These are phyloP conservation scores for Neurospora tetraspora DNA, from an alignment of 495 filamentous ascomycete species.

Conservation along the genomic window DNA sequence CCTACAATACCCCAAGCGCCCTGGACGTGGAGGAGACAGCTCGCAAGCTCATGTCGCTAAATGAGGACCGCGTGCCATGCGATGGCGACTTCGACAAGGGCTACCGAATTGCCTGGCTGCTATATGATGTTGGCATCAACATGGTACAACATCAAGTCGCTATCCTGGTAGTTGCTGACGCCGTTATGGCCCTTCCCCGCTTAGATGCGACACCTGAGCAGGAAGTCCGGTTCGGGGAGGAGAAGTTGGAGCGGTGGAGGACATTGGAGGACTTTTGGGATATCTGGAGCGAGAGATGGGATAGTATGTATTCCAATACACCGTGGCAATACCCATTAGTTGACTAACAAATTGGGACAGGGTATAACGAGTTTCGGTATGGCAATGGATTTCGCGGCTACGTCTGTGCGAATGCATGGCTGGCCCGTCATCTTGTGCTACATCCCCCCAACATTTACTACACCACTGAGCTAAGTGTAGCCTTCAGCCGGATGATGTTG, in stretches of 20 bases:
- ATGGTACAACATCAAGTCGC: not conserved
- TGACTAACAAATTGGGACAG: not conserved
- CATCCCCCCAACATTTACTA: not conserved
- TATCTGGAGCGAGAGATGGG: not conserved
- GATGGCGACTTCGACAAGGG: not conserved
- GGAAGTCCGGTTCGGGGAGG: not conserved
- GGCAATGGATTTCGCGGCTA: no score
- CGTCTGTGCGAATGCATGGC: not conserved
- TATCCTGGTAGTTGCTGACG: not conserved
- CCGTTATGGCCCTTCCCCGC: not conserved
- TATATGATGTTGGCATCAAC: not conserved
- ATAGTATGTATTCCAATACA: not conserved
- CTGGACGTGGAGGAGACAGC: not conserved
- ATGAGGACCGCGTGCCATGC: not conserved
- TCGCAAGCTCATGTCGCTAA: not conserved
- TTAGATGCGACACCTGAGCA: not conserved
- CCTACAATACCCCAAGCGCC: not conserved
- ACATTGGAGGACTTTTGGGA: not conserved
- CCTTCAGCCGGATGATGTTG: not conserved
- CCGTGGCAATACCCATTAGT: not conserved
- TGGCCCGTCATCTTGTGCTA: not conserved
- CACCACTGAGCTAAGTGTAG: not conserved
- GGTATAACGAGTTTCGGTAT: not conserved
- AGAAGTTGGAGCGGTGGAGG: not conserved
- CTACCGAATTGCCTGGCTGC: not conserved